Base-by-base conservation (phyloP, 768 basidiomycete genomes). In the Lactifluus volemus region DNA sequence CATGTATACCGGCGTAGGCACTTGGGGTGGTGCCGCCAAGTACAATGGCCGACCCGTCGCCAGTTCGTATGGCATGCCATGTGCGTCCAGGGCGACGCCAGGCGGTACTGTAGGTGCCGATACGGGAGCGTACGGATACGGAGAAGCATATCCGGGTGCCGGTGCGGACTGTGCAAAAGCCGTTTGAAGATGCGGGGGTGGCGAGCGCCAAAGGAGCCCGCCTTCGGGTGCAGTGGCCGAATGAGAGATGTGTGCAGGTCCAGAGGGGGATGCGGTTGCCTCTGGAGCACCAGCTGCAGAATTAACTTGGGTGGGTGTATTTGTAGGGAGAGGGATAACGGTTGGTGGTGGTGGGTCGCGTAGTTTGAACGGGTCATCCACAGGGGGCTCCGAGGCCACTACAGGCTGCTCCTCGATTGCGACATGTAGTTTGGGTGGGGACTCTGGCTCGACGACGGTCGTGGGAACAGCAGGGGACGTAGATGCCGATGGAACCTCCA, bases 41-140 rank as follows among this genome's bases (percentile, higher is more conserved):
- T 86, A 86, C 38, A 92, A 84, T 11, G 88, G 82, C 42, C 88
- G 88, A 44, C 91, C 91, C 5, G 88, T 91, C 14, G 88, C 84
- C 54, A 91, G 69, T 71, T 92, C 90, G 69, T 85, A 92, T n/a
- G 88, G 78, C 74, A 89, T 78, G 36, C 90, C 90, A 61, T 88
- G 84, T 56, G 84, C 81, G 65, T 84, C 84, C 68, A 90, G 73
- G 14, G 80, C 88, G 53, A 91, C 78, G 51, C 90, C 90, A 14
- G 84, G 77, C n/a, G 89, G 81, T 19, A 85, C 63, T 7, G 78
- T 71, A 8, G 77, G 75, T 6, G 78, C 56, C 2, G 60, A 36
- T 19, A 61, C 55, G 7, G 77, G 74, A 8, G 77, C 75, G 69
- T 82, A 88, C 2, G 75, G 74, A 57, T 88, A 92, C 15, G 87